phyloP scores from a whole-genome alignment of 1,284 basidiomycete species.

The Ceraceosorus bombacis region DNA sequence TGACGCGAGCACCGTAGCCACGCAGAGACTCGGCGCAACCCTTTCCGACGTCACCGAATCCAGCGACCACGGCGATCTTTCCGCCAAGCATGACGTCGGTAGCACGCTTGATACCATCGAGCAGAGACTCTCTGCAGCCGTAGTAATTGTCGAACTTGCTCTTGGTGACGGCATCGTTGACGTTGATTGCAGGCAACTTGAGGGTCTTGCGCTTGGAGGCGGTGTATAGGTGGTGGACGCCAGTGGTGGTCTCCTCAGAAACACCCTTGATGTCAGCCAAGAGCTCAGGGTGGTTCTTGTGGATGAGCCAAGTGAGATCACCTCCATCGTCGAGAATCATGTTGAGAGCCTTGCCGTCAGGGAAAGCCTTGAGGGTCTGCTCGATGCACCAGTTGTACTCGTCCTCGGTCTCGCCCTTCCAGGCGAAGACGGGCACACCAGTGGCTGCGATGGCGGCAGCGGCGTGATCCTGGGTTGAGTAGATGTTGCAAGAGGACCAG shows the following conservation, averaged over 20 bases:
- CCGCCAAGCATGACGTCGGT: constrained; percentile 99
- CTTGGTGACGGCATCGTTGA: constrained; percentile 92
- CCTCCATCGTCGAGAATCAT: constrained; percentile 99
- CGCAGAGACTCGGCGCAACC: constrained; percentile 96
- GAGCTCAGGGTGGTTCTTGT: constrained; percentile 63
- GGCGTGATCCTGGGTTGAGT: constrained; percentile 96
- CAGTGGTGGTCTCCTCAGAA: constrained; percentile 98
- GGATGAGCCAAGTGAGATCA: constrained; percentile 88
- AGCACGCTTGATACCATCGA: constrained; percentile 99
- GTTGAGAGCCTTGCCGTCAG: constrained; percentile 73
- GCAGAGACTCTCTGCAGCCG: constrained; percentile 90
- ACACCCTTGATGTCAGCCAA: constrained; percentile 61
- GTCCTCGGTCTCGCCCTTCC: constrained; percentile 99
- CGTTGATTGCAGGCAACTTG: constrained; percentile 98
- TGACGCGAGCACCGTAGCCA: constrained; percentile 90
- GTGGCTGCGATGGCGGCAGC: constrained; percentile 97
- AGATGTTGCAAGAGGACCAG: constrained; percentile 99
- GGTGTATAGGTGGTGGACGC: constrained; percentile 99
- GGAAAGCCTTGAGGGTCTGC: constrained; percentile 80
- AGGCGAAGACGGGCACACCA: constrained; percentile 95
- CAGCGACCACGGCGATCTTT: constrained; percentile 96
- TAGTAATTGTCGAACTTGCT: constrained; percentile 77
- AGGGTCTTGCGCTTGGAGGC: constrained; percentile 89
- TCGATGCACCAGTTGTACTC: constrained; percentile 94
- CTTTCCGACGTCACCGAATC: constrained; percentile 98